Percentiles rank a stretch among this genome's conserved stretches.
Evolutionary conservation across 2,329 filamentous ascomycete genomes (phyloP).

Genomic region (Penicillium expansum): DNA sequence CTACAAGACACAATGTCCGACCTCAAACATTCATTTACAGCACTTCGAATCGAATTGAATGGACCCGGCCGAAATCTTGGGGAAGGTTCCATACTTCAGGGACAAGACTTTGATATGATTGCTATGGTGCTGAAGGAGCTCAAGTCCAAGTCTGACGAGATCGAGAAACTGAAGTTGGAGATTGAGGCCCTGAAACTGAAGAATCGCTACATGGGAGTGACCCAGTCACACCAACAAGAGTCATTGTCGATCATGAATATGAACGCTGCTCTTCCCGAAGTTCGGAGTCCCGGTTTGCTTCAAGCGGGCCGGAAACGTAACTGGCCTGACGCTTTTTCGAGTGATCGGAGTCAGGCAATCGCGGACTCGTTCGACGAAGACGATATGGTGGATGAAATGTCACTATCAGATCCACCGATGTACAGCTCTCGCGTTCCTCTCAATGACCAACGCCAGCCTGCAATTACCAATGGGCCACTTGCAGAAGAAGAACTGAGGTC

Average conservation of each 20-base stretch:
- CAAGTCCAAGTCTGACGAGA: constrained; percentile 40
- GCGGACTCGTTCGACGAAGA: constrained; percentile 37
- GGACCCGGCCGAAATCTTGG: constrained; percentile 23
- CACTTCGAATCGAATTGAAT: constrained; percentile 39
- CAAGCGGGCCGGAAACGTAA: constrained; percentile 34
- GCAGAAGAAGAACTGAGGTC: background rate
- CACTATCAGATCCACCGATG: constrained; percentile 21
- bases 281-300: constrained; percentile 36
- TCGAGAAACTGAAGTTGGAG: constrained; percentile 39
- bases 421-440: constrained; percentile 27
- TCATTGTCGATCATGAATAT: constrained; percentile 3
- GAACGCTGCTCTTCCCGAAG: constrained; percentile 26
- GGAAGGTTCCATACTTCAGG: constrained; percentile 21
- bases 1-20: constrained; percentile 42
- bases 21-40: constrained; percentile 39
- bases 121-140: constrained; percentile 39
- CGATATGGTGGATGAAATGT: constrained; percentile 30
- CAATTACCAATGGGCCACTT: background rate
- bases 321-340: constrained; percentile 31
- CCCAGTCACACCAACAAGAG: constrained; percentile 16
- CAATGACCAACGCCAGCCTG: constrained; percentile 11
- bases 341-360: constrained; percentile 25
- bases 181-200: constrained; percentile 39
- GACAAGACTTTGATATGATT: constrained; percentile 37
- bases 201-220: constrained; percentile 35